Base-by-base conservation (phyloP, 371 early-diverging fungal species). In the Rhizopus sp. region DNA sequence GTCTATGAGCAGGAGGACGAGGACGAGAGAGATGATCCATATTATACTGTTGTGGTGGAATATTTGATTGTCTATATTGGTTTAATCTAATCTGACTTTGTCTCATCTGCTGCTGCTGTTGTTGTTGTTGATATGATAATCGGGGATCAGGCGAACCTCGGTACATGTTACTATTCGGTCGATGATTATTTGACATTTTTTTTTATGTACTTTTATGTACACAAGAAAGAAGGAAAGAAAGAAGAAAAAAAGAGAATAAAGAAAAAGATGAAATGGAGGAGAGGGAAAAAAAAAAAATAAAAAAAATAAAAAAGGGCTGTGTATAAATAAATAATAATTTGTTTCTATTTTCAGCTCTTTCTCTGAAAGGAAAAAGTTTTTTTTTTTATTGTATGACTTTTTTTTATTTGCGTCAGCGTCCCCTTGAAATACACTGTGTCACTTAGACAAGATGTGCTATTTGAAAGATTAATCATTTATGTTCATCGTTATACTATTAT, bases 341-440 rank as follows among this genome's bases (percentile, higher is more conserved):
- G 68, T 56, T 51, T 49, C 61, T 63, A 63, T 68, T 63, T 66
- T 66, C 60, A 64, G 59, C 55, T 16, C 35, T 55, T 45, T 23
- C 13, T 42, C 8, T 33, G 7, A 55, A 34, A 9, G 13, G 23
- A 23, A 23, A 23, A 23, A 23, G 23, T 23, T 23, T 23, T 23
- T 23, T 23, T 23, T n/a, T 48, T 37, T 47, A 30, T 38, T 55
- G 31, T 38, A 38, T 44, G 10, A 50, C 23, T 55, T 29, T 37
- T 37, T 37, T 13, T 40, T 23, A 23, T 23, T 23, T 23, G 23
- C 23, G 23, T 23, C 23, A 23, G 23, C 0, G 57, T 49, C 57
- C 57, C 57, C 57, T 57, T 40, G 57, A 57, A 57, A 57, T 50
- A 50, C 23, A 23, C 23, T 23, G 23, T 23, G 23, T 23, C 23